These are phyloP conservation scores for Lomentospora prolificans DNA, from an alignment of 2,329 filamentous ascomycete species.

Conservation along the genomic window DNA sequence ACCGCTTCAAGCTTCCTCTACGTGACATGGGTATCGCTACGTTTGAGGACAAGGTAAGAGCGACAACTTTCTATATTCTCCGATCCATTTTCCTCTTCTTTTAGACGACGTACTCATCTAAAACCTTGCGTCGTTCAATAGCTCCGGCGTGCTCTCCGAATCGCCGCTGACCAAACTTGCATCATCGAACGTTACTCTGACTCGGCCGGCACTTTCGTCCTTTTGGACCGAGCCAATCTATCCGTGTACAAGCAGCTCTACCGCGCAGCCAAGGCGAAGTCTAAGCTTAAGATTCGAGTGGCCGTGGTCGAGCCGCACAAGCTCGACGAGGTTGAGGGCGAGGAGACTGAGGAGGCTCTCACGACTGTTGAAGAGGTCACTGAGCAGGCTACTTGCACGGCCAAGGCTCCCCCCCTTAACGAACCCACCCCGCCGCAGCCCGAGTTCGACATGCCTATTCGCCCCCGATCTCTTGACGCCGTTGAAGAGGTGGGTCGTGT, in stretches of 20 bases:
- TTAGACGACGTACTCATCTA: background rate
- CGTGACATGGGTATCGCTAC: slow-evolving; percentile 66
- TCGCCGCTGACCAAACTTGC: slow-evolving; percentile 27
- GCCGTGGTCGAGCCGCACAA: slow-evolving; percentile 33
- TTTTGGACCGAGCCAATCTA: slow-evolving; percentile 65
- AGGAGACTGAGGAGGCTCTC: background rate
- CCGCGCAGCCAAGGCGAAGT: slow-evolving; percentile 93
- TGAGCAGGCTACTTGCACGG: background rate
- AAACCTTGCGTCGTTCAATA: slow-evolving; percentile 11
- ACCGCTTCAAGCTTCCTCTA: slow-evolving; percentile 82
- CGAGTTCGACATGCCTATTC: background rate
- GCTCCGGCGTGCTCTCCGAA: slow-evolving; percentile 26
- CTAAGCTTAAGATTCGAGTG: slow-evolving; percentile 85
- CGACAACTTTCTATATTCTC: slow-evolving; percentile 1
- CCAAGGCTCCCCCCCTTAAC: background rate
- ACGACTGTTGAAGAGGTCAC: slow-evolving; percentile 10
- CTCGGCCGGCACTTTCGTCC: slow-evolving; percentile 71
- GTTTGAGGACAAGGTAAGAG: slow-evolving; percentile 73
- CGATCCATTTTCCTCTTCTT: background rate
- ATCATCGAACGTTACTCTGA: slow-evolving; percentile 91
- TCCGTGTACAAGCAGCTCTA: slow-evolving; percentile 95
- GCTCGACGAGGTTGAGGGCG: slow-evolving; percentile 42
- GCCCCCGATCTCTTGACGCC: background rate
- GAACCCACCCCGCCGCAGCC: background rate
- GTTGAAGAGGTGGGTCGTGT: background rate